These are phyloP conservation scores for Microdochium paspali DNA, from an alignment of 2,329 filamentous ascomycete genomes.

Conservation along the genomic window DNA sequence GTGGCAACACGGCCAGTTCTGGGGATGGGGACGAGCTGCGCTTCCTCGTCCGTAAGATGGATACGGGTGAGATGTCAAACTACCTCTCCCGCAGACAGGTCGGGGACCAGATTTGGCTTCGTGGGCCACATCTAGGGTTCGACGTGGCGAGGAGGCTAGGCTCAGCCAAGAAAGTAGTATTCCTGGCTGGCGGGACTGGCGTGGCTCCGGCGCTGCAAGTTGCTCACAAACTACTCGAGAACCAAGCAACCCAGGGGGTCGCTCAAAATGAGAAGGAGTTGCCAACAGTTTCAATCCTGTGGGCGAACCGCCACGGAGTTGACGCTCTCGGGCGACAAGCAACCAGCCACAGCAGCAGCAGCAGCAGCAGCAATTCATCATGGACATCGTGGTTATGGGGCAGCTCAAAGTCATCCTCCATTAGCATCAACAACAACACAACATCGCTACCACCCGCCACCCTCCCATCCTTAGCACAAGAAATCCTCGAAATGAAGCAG, in stretches of 20 bases:
- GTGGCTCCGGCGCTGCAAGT: slow-evolving; percentile 84
- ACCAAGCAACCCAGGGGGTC: background rate
- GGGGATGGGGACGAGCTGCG: slow-evolving; percentile 37
- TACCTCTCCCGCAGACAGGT: slow-evolving; percentile 61
- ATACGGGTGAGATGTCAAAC: slow-evolving; percentile 74
- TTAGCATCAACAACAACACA: slow-evolving; percentile 3
- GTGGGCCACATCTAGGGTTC: slow-evolving; percentile 71
- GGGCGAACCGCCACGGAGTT: slow-evolving; percentile 63
- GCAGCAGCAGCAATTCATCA: slow-evolving; percentile 7
- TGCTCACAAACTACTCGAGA: slow-evolving; percentile 49
- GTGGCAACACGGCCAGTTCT: slow-evolving; percentile 1
- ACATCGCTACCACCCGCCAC: background rate
- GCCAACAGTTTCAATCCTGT: slow-evolving; percentile 62
- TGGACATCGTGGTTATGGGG: slow-evolving; percentile 7
- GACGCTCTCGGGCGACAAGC: slow-evolving; percentile 55
- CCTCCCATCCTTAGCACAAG: slow-evolving; percentile 19
- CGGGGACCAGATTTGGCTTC: slow-evolving; percentile 60
- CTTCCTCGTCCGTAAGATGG: slow-evolving; percentile 71
- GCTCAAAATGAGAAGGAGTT: slow-evolving; percentile 10
- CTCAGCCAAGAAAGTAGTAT: slow-evolving; percentile 50
- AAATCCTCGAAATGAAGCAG: slow-evolving; percentile 54
- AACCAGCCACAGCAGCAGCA: slow-evolving; percentile 21
- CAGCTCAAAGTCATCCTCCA: slow-evolving; percentile 12
- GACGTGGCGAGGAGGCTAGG: slow-evolving; percentile 28
- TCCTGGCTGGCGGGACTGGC: slow-evolving; percentile 86